Base-by-base conservation (phyloP, 768 basidiomycete genomes). In the Hygrophoropsis aurantiaca region DNA sequence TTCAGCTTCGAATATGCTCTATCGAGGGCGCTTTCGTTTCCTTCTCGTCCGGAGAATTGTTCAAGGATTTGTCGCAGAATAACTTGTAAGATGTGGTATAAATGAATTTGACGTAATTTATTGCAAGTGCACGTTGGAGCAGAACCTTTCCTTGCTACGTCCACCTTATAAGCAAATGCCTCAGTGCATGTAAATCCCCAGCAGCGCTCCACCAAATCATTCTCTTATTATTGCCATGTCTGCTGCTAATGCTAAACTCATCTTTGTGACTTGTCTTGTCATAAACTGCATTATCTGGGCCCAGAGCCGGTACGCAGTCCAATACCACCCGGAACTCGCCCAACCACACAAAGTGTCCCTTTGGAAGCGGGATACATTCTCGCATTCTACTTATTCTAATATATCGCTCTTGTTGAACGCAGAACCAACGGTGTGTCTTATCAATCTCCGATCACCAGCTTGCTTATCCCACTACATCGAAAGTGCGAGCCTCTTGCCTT, bases 401-500 rank as follows among this genome's bases (percentile, higher is more conserved):
- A 11, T 37, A 26, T 41, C 33, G 10, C 10, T 36, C 2, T 23
- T 27, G 19, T 11, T 25, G 10, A 42, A 42, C 10, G 18, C 46
- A 15, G 5, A 42, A 16, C 20, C 11, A 2, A 49, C 53, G 55
- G 60, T 54, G 32, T 11, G 51, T 34, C 4, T 4, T 35, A 11
- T 33, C n/a, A 15, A 26, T 44, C 8, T 10, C 27, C 40, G 37
- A n/a, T 11, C 27, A 23, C 24, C 18, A 24, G 6, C 25, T 19
- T n/a, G 27, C 35, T 21, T 11, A 19, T 5, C 34, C 6, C 13
- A 8, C 10, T 19, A 41, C 34, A 58, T 33, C 13, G 24, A 33
- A 51, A 90, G 87, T 92, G 90, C 64, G 74, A 64, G 41, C 90
- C 90, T 2, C 71, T 84, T 39, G 67, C 75, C 15, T 65, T 81